phyloP scores from a whole-genome alignment of 768 basidiomycete species.

The Termitomyces sp. region DNA sequence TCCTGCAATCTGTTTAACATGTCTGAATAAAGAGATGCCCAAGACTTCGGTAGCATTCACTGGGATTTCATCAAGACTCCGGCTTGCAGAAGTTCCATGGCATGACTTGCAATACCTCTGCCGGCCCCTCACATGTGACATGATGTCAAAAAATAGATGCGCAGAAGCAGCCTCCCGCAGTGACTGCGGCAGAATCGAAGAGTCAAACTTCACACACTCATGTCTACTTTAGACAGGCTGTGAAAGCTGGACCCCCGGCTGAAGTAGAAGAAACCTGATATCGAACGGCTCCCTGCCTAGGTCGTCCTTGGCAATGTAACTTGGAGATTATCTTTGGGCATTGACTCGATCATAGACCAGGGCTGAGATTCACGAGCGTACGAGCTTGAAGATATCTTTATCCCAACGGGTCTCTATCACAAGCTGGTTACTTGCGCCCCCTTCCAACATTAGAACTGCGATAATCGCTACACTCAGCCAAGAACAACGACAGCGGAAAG shows the following conservation, averaged over 20 bases:
- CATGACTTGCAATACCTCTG: background rate
- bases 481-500: background rate
- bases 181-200: background rate
- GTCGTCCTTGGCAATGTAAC: background rate
- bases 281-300: background rate
- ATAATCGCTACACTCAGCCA: background rate
- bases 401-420: background rate
- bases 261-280: too few species aligned
- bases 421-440: constrained; percentile 30
- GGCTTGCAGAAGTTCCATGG: background rate
- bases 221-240: background rate
- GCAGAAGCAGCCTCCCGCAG: background rate
- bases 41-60: background rate
- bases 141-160: background rate
- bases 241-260: background rate
- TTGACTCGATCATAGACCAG: background rate
- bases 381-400: background rate
- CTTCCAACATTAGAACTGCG: constrained; percentile 27
- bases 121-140: too few species aligned
- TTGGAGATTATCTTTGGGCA: too few species aligned
- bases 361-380: background rate
- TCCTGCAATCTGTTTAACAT: background rate
- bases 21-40: background rate
- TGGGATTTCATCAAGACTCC: too few species aligned
- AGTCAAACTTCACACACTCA: background rate